Conservation (phyloP, 2,329 filamentous ascomycete species). For the Penicillium sp. region DNA sequence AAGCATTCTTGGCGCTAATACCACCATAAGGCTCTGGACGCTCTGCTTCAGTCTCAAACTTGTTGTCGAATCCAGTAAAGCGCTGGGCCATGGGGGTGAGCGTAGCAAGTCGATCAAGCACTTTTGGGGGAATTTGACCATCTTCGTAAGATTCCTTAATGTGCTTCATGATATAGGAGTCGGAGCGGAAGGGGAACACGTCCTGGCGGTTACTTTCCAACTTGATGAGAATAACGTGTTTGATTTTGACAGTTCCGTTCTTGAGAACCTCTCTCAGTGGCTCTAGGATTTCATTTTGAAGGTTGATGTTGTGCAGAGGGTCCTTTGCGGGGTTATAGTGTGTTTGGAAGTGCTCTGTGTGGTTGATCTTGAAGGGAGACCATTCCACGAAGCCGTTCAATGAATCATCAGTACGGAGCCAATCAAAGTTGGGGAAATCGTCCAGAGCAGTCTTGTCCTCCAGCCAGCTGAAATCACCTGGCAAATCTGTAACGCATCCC, state of each 20-base stretch:
- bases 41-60: slow-evolving; percentile 13
- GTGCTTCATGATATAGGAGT: slow-evolving; percentile 33
- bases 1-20: slow-evolving; percentile 42
- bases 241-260: slow-evolving; percentile 36
- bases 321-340: slow-evolving; percentile 16
- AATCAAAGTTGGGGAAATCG: slow-evolving; percentile 16
- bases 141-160: slow-evolving; percentile 40
- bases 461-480: slow-evolving; percentile 17
- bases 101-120: slow-evolving; percentile 22
- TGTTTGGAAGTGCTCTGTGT: slow-evolving; percentile 3
- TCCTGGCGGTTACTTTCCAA: slow-evolving; percentile 50
- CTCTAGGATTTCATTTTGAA: slow-evolving; percentile 16
- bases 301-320: slow-evolving; percentile 16
- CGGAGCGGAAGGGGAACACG: slow-evolving; percentile 46
- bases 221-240: slow-evolving; percentile 46
- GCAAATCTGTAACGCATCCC: background rate
- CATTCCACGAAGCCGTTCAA: slow-evolving; percentile 11
- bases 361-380: slow-evolving; percentile 13
- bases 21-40: slow-evolving; percentile 36
- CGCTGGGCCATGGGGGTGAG: slow-evolving; percentile 27
- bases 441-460: slow-evolving; percentile 11
- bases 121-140: slow-evolving; percentile 34
- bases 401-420: slow-evolving; percentile 8
- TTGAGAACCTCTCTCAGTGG: slow-evolving; percentile 14
- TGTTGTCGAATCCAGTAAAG: slow-evolving; percentile 19